These are phyloP conservation scores for Haplosporangium sp. DNA, from an alignment of 371 early-diverging fungal species.

Conservation along the genomic window DNA sequence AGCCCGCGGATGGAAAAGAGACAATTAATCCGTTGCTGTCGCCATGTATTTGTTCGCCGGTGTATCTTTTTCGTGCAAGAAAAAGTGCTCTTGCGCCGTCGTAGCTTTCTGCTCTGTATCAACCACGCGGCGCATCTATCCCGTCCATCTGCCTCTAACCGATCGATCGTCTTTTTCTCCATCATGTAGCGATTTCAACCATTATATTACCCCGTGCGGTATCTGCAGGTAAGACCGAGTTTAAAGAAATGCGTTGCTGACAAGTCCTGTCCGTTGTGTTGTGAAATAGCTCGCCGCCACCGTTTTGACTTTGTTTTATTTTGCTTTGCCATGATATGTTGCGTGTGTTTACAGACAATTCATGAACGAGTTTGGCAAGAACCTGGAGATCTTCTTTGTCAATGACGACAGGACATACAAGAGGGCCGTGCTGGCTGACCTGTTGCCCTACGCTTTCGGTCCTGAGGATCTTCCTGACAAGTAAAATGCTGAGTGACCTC, in stretches of 20 bases:
- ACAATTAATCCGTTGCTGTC: too few relatives aligned
- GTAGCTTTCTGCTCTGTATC: background rate
- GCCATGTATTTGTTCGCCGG: background rate
- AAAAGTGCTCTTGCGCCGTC: background rate
- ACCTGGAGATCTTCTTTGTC: conserved; percentile 67
- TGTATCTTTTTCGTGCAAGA: background rate
- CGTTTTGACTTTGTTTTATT: background rate
- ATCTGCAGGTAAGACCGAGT: conserved; percentile 70
- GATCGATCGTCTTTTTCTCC: background rate
- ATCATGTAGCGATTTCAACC: conserved; percentile 53
- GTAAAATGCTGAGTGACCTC: background rate
- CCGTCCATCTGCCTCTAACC: conserved; percentile 1
- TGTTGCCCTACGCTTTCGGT: conserved; percentile 76
- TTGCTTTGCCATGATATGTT: too few relatives aligned
- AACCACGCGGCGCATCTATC: conserved; percentile 22
- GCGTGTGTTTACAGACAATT: conserved; percentile 67
- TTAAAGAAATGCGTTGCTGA: too few relatives aligned
- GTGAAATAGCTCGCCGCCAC: background rate
- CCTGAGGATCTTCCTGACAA: conserved; percentile 58
- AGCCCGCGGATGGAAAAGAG: too few relatives aligned
- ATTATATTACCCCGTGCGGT: conserved; percentile 80
- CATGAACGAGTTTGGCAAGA: conserved; percentile 79
- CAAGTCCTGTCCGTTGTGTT: background rate
- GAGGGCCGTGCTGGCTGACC: conserved; percentile 60
- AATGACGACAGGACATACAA: conserved; percentile 65